Conservation (phyloP, 805 yeast genomes). For the Yamadazyma phyllophila region DNA sequence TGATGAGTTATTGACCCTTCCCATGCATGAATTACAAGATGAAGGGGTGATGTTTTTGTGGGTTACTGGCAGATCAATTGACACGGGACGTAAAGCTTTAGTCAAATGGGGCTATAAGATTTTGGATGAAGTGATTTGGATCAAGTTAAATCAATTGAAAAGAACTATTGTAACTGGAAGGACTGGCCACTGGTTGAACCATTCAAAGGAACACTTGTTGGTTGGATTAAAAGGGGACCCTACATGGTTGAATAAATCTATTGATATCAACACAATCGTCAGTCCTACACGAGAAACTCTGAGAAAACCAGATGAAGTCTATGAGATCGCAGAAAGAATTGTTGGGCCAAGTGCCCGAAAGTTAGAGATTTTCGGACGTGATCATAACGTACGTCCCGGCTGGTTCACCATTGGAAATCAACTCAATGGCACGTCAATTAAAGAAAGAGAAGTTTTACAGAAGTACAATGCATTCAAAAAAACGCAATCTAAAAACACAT, state of each 20-base stretch:
- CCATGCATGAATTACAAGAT: slow-evolving; percentile 67
- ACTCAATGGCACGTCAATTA: slow-evolving; percentile 54
- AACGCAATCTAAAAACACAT: not conserved
- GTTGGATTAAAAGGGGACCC: slow-evolving; percentile 86
- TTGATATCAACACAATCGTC: slow-evolving; percentile 77
- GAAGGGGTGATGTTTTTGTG: slow-evolving; percentile 84
- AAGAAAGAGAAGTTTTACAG: slow-evolving; percentile 54
- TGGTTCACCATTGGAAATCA: slow-evolving; percentile 91
- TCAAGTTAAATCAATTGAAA: slow-evolving; percentile 82
- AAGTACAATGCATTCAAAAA: slow-evolving; percentile 31
- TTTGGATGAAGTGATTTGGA: slow-evolving; percentile 83
- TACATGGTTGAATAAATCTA: slow-evolving; percentile 59
- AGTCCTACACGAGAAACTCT: slow-evolving; percentile 85
- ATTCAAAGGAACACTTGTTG: slow-evolving; percentile 85
- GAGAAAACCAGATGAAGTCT: slow-evolving; percentile 87
- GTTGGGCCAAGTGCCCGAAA: slow-evolving; percentile 78
- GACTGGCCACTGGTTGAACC: slow-evolving; percentile 97
- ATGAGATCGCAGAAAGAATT: slow-evolving; percentile 79
- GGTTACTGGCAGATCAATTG: slow-evolving; percentile 96
- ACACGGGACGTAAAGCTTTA: slow-evolving; percentile 77
- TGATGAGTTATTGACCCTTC: slow-evolving; percentile 64
- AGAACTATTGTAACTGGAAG: slow-evolving; percentile 93
- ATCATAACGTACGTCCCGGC: slow-evolving; percentile 81
- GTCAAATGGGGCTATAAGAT: slow-evolving; percentile 79
- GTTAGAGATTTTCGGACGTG: slow-evolving; percentile 85